Conservation (phyloP, 129 eudicot species). For the Tagetes patula region DNA sequence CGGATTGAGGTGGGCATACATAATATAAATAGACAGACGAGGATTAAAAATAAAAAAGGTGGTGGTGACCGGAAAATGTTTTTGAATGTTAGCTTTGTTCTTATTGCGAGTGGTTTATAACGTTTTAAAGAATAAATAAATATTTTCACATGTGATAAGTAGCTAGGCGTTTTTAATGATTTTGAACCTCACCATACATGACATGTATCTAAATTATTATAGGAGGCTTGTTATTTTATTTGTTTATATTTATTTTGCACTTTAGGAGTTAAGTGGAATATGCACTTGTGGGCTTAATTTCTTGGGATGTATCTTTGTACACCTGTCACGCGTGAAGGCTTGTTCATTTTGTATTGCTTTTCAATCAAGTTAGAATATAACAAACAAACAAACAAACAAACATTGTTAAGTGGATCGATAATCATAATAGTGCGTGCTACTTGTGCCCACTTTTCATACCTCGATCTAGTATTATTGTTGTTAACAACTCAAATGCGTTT, state of each 20-base stretch:
- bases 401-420: neutral
- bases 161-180: no score
- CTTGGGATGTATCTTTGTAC: conserved; percentile 7
- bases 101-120: no score
- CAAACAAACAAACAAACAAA: neutral
- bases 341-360: conserved; percentile 13
- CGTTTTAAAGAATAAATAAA: no score
- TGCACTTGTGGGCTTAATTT: conserved; percentile 15
- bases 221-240: neutral
- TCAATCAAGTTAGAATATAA: conserved; percentile 2
- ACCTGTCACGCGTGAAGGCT: conserved; percentile 28
- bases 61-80: no score
- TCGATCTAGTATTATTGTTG: neutral
- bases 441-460: neutral
- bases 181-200: conserved; percentile 11
- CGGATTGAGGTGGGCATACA: no score
- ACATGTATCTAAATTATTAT: neutral
- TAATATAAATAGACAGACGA: no score
- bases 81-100: no score
- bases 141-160: no score
- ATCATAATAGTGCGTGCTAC: conserved; percentile 1
- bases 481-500: no score
- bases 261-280: conserved; percentile 8
- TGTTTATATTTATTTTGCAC: neutral
- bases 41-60: no score